Evolutionary conservation across 441 rosid species (phyloP), one percentile per base, ranked within the genome.

Genomic region (Gossypium armourianum): DNA sequence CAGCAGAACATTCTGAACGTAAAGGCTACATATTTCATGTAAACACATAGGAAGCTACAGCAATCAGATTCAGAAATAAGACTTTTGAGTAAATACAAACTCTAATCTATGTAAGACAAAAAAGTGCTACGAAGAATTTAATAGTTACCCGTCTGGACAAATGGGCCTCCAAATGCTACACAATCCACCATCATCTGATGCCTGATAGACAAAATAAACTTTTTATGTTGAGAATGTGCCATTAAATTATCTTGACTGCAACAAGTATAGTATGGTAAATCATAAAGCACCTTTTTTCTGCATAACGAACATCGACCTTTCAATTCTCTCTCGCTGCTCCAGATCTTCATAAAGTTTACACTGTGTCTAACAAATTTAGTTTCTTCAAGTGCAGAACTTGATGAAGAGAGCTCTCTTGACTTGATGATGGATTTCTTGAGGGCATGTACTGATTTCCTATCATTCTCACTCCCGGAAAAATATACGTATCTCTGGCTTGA

Each of bases 81-180:
- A 19, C 45, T 26, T 15, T 29, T 29, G 36, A 28, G 17, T 10
- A 16, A 50, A 40, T 49, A 28, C 47, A 69, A 55, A 10, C 23
- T 7, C 49, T 64, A 15, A 60, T 61, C 17, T 20, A 45, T 12
- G 21, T 20, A 16, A 26, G 58, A 29, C 23, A 68, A 19, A 62
- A 66, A 15, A 12, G 13, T 47, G 52, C 5, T 6, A 16, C 2
- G 63, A 28, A 58, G 19, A 69, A 67, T 23, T 65, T 15, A 57
- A 28, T 4, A 70, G 19, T 83, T 90, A 94, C 99, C 97, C 96
- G 0, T 82, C 87, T 10, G 94, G 93, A 86, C 94, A 94, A 79
- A 76, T 80, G 43, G 97, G 97, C 80, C 96, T 87, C 97, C 99
- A 94, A 62, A 92, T 90, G 87, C 86, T 87, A 80, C 92, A 90